Base-by-base conservation (phyloP, 2,329 filamentous ascomycete species). In the Ceratocystis colombiana region DNA sequence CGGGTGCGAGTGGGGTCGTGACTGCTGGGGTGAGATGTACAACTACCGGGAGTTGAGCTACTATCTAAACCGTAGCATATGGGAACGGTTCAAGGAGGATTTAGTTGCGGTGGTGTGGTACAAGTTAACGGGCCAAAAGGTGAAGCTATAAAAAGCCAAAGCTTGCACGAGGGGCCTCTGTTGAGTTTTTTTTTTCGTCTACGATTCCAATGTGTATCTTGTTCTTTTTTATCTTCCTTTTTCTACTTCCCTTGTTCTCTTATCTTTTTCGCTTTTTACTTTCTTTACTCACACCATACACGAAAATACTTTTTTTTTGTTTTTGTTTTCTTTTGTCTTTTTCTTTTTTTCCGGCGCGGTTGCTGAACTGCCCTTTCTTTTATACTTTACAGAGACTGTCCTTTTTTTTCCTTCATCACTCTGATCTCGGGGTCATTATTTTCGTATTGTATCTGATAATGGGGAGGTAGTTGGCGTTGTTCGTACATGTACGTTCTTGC, bases 1-100 rank as follows among this genome's bases (percentile, higher is more conserved):
- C 5, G 94, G 94, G 3, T 99, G 94, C 74, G 88, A 96, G 75
- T 97, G 90, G 88, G 93, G 93, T 3, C 85, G 94, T 62, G 93
- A 99, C 77, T 99, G 94, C 75, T 97, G 93, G 93, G 88, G 87
- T 46, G 94, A 99, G 77, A 96, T 99, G 86, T 96, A 96, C 78
- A 88, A 88, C 74, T 99, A 91, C 78, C 88, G 92, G 64, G 87
- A 96, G 75, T 82, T 96, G 73, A 96, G 90, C 78, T 93, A 96
- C 75, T 87, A 86, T 76, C 82, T 96, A 69, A 96, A 96, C 79
- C 84, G 90, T 64, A 89, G 84, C 63, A 80, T 78, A 66, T 96
- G 90, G 90, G 88, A 95, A 78, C 78, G 78, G 30, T 87, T 87
- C 76, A 87, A 87, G 79, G 84, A 87, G 73, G 84, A 87, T 69